Percentiles rank a stretch among this genome's conserved stretches.
These are phyloP conservation scores for Cladosporium sp. DNA, from an alignment of 2,329 filamentous ascomycete genomes.

Conservation along the genomic window DNA sequence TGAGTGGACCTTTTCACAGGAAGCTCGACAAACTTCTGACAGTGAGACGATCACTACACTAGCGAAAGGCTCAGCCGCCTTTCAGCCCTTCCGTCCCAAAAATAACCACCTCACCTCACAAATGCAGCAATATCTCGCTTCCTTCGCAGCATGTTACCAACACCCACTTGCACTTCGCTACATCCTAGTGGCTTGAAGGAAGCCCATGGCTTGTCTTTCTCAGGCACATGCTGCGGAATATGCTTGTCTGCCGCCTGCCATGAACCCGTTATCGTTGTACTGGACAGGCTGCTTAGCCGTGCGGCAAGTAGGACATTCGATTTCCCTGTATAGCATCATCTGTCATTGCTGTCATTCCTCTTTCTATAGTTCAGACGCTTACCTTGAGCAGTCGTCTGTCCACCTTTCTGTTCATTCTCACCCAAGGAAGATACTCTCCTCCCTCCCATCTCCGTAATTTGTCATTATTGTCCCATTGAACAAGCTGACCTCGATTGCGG, in stretches of 20 bases:
- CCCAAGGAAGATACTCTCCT: too few relatives aligned
- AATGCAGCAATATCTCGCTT: constrained; percentile 1
- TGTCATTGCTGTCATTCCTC: not conserved
- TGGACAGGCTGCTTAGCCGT: constrained; percentile 2
- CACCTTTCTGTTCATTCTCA: not conserved
- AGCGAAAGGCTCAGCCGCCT: not conserved
- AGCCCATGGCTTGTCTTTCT: not conserved
- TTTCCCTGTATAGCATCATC: not conserved
- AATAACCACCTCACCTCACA: constrained; percentile 4
- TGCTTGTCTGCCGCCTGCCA: constrained; percentile 4
- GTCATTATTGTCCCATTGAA: not conserved
- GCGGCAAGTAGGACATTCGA: not conserved
- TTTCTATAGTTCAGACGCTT: not conserved
- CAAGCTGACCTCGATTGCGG: not conserved
- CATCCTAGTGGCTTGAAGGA: not conserved
- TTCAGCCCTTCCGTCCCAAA: not conserved
- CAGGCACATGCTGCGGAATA: constrained; percentile 4
- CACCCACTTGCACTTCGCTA: not conserved
- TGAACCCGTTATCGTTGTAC: not conserved
- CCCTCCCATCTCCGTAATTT: not conserved
- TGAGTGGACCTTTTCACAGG: too few relatives aligned
- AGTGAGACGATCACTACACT: not conserved
- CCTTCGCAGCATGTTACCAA: constrained; percentile 2
- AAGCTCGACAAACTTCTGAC: too few relatives aligned
- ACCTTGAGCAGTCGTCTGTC: too few relatives aligned